Percentiles rank a stretch among this genome's conserved stretches.
Conservation (phyloP, 768 basidiomycete species). For the Tephrocybe sp. region DNA sequence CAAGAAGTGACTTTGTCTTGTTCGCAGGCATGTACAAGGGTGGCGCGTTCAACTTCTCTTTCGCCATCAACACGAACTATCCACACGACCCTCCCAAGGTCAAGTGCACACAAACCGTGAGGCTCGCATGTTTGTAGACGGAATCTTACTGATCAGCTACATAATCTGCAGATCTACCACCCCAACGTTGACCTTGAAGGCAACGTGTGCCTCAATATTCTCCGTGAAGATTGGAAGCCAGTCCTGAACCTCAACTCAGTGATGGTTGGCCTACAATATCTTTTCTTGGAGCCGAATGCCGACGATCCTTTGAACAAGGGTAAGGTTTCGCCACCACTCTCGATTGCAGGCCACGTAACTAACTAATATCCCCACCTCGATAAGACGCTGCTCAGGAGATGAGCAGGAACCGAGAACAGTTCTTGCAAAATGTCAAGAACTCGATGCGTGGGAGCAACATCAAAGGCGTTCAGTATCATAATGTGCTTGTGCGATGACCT, state of each 20-base stretch:
- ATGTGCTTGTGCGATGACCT: conserved; percentile 54
- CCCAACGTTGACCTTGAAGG: conserved; percentile 98
- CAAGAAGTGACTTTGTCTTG: background rate
- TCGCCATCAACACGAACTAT: conserved; percentile 96
- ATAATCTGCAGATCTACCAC: conserved; percentile 91
- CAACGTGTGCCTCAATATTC: conserved; percentile 97
- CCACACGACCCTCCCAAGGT: conserved; percentile 99
- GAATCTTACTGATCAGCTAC: too few species aligned
- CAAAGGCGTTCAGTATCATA: conserved; percentile 79
- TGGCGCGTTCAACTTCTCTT: conserved; percentile 90
- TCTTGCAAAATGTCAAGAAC: conserved; percentile 79
- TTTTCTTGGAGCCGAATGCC: conserved; percentile 98
- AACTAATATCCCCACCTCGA: conserved; percentile 7
- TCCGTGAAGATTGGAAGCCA: conserved; percentile 99
- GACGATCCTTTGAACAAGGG: conserved; percentile 99
- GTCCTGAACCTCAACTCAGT: conserved; percentile 97
- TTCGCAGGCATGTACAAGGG: conserved; percentile 94
- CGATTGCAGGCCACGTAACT: background rate
- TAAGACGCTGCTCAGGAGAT: conserved; percentile 96
- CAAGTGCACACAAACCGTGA: conserved; percentile 91
- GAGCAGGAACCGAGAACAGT: conserved; percentile 82
- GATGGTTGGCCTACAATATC: conserved; percentile 97
- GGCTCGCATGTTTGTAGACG: too few species aligned
- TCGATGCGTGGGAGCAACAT: conserved; percentile 84
- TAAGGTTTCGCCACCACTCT: conserved; percentile 32